phyloP scores from a whole-genome alignment of 2,329 filamentous ascomycete genomes.

The Ophiostoma sp. region DNA sequence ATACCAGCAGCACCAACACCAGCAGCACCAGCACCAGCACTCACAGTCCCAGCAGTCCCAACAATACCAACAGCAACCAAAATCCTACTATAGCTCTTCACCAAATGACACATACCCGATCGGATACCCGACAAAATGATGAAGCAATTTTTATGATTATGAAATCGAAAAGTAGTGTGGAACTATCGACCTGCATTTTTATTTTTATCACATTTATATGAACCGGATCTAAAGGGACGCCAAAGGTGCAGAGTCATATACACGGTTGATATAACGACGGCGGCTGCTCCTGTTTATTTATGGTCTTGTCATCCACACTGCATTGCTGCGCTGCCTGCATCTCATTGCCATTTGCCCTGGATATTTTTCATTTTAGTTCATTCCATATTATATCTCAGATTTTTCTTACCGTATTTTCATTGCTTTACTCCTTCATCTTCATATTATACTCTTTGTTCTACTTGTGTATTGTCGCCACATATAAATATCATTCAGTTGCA shows the following conservation, averaged over 20 bases:
- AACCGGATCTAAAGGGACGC: background rate
- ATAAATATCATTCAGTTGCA: too few relatives aligned
- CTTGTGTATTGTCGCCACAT: background rate
- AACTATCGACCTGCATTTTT: conserved; percentile 11
- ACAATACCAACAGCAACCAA: conserved; percentile 15
- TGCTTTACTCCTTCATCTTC: background rate
- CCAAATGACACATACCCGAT: conserved; percentile 27
- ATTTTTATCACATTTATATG: background rate
- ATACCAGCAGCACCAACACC: conserved; percentile 17
- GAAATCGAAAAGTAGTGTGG: conserved; percentile 15
- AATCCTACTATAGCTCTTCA: conserved; percentile 14
- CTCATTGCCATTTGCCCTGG: background rate
- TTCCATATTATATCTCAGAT: conserved; percentile 6
- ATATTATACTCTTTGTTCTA: background rate
- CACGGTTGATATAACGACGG: background rate
- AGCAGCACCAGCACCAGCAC: conserved; percentile 21
- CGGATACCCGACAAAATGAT: conserved; percentile 33
- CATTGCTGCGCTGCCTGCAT: background rate
- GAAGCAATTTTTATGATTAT: background rate
- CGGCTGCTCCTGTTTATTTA: background rate
- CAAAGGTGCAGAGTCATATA: background rate
- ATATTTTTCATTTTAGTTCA: background rate
- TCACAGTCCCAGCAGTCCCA: conserved; percentile 19
- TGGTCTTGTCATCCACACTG: background rate
- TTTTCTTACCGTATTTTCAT: conserved; percentile 12